Conservation (phyloP, 768 basidiomycete species). For the Serendipita sp. region DNA sequence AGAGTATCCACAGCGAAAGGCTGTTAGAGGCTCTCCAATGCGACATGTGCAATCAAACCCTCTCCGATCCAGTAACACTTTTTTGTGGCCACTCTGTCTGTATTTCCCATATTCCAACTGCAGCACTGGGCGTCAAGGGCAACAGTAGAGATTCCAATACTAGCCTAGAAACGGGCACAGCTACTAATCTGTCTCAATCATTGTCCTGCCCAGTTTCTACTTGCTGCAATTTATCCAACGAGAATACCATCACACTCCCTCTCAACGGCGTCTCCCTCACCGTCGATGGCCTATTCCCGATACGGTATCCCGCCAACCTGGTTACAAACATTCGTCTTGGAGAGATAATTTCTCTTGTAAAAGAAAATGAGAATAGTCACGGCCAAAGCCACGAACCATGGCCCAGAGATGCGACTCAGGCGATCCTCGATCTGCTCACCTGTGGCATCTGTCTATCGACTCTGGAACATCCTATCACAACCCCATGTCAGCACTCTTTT, state of each 20-base stretch:
- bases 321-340: not conserved
- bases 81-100: constrained; percentile 79
- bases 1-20: not conserved
- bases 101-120: constrained; percentile 27
- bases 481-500: constrained; percentile 94
- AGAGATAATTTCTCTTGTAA: not conserved
- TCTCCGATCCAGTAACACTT: constrained; percentile 38
- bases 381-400: not conserved
- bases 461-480: constrained; percentile 74
- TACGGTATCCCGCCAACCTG: constrained; percentile 6
- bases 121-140: too few species aligned
- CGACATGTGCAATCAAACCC: constrained; percentile 7
- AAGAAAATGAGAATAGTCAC: not conserved
- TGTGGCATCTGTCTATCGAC: constrained; percentile 87
- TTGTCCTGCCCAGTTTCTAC: constrained; percentile 16
- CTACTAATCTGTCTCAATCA: too few species aligned
- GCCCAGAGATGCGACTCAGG: not conserved
- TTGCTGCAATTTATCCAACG: constrained; percentile 15
- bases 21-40: not conserved
- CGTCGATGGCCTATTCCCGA: too few species aligned
- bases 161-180: too few species aligned
- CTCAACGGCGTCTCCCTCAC: not conserved
- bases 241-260: not conserved
- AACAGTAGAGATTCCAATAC: too few species aligned
- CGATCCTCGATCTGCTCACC: constrained; percentile 43